Evolutionary conservation across 1,139 yeast genomes (phyloP), one percentile per base, ranked within the genome.

Genomic region (Yamadazyma pseudoaaseri): DNA sequence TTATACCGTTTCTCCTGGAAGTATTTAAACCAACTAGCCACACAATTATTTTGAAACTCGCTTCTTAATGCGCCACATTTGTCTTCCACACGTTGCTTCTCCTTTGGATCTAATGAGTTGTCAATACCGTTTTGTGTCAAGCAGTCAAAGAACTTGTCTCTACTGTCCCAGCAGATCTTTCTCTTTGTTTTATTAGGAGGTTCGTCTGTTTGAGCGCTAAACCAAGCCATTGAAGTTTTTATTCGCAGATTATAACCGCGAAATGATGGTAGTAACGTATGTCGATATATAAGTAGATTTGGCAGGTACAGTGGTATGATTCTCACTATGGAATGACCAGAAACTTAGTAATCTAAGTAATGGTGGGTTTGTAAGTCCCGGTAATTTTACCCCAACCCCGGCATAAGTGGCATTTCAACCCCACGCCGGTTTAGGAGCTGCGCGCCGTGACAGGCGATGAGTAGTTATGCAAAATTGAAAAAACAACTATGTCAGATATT

Each of bases 1-100:
- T 60, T 68, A 42, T 54, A 68, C 39, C 76, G 56, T 51, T 70
- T 70, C 36, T 70, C 73, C 43, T 70, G 76, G 48, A 70, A 70
- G 41, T 70, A 69, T 41, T 68, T 62, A 41, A 54, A 57, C 76
- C 76, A 70, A 30, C 70, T 63, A 9, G 67, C 67, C 8, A 67
- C 74, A 46, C 76, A 70, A 37, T 60, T 62, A 26, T 52, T 49
- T 43, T 69, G 62, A 38, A 70, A 69, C 18, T 59, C 60, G 22
- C 47, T 49, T 41, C 67, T 59, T 29, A 54, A 44, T 6, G 33
- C 36, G 2, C 73, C 74, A 50, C 76, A 70, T 29, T 60, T 50
- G 11, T 44, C 30, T 30, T 59, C 54, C 14, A 70, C 75, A 10
- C 52, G 54, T 25, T 45, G 43, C 35, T 57, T 50, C 37, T 56